phyloP scores from a whole-genome alignment of 805 yeast genomes.

The Metschnikowia sp. region DNA sequence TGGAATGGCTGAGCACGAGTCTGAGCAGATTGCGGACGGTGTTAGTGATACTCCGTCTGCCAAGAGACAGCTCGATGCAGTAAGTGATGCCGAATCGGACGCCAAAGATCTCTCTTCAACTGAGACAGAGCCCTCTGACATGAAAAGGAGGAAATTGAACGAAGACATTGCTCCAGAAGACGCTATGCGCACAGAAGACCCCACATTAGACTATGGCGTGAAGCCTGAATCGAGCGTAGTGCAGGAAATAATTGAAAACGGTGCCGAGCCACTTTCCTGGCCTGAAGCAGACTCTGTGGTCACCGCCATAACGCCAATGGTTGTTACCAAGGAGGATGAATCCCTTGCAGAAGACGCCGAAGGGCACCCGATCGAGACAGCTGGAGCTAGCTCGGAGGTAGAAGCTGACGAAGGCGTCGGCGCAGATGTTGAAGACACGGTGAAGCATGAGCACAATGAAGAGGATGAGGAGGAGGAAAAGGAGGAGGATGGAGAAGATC shows the following conservation, averaged over 20 bases:
- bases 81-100: constrained; percentile 13
- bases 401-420: constrained; percentile 8
- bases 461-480: constrained; percentile 11
- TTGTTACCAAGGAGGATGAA: background rate
- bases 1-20: background rate
- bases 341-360: background rate
- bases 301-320: constrained; percentile 1
- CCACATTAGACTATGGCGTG: background rate
- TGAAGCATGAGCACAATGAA: constrained; percentile 23
- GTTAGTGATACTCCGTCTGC: background rate
- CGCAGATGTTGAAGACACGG: constrained; percentile 9
- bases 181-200: background rate
- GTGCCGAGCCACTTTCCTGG: constrained; percentile 6
- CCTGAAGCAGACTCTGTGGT: constrained; percentile 1
- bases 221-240: background rate
- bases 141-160: constrained; percentile 1
- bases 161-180: background rate
- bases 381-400: constrained; percentile 19
- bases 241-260: constrained; percentile 4
- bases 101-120: background rate
- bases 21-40: background rate
- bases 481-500: constrained; percentile 4
- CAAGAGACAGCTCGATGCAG: constrained; percentile 4
- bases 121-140: background rate
- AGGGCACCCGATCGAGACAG: constrained; percentile 1